Evolutionary conservation across 495 filamentous ascomycete species (phyloP).

Genomic region (Aspergillus haitiensis): DNA sequence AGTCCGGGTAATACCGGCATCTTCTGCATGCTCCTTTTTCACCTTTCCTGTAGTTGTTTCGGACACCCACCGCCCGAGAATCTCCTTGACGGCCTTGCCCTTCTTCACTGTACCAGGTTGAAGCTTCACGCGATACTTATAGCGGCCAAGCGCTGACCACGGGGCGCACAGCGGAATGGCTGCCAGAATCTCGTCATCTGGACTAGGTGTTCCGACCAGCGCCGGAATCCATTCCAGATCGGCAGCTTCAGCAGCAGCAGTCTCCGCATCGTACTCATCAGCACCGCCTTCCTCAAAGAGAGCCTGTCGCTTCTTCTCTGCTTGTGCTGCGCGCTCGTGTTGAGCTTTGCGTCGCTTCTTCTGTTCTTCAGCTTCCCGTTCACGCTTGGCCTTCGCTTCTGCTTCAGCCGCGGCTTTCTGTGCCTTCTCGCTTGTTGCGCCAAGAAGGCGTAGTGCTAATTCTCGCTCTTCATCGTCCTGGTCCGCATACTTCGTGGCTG

Average conservation of each 20-base stretch:
- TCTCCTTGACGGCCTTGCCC: constrained; percentile 90
- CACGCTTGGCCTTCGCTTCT: constrained; percentile 52
- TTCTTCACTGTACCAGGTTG: constrained; percentile 91
- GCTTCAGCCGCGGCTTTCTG: constrained; percentile 51
- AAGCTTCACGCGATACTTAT: constrained; percentile 89
- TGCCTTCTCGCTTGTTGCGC: constrained; percentile 60
- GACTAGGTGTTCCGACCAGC: constrained; percentile 72
- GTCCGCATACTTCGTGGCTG: constrained; percentile 84
- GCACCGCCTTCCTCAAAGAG: constrained; percentile 55
- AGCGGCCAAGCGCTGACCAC: constrained; percentile 72
- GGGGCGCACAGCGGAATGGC: constrained; percentile 90
- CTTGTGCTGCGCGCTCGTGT: constrained; percentile 68
- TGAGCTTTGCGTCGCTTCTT: constrained; percentile 73
- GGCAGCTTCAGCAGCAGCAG: constrained; percentile 42
- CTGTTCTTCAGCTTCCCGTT: constrained; percentile 62
- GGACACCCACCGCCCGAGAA: constrained; percentile 69
- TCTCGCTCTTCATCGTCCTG: constrained; percentile 93
- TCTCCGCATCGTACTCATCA: constrained; percentile 60
- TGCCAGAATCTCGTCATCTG: constrained; percentile 85
- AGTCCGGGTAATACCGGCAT: constrained; percentile 54
- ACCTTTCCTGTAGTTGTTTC: constrained; percentile 52
- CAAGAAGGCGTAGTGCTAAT: constrained; percentile 78
- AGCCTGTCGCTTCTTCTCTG: constrained; percentile 59
- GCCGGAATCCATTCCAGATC: constrained; percentile 64
- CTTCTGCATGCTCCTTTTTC: constrained; percentile 50